Percentiles rank a stretch among this genome's conserved stretches.
These are phyloP conservation scores for Flaveria floridana DNA, from an alignment of 140 eudicot species.

Conservation along the genomic window DNA sequence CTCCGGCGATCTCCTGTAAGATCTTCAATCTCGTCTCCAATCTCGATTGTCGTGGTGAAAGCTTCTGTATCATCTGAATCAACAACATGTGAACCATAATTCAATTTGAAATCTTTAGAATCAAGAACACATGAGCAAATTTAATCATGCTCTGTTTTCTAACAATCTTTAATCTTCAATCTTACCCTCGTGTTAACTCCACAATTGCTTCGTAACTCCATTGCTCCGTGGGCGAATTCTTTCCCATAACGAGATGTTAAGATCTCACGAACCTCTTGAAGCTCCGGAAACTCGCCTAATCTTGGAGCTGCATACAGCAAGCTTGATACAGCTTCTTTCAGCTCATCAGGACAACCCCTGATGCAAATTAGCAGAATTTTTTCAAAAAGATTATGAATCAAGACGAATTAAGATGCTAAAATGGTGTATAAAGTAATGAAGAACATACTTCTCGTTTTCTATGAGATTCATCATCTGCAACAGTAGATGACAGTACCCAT, in stretches of 20 bases:
- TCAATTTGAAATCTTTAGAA: neutral
- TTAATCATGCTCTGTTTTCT: neutral
- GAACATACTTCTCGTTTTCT: constrained; percentile 37
- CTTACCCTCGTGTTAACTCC: constrained; percentile 68
- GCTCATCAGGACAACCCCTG: constrained; percentile 72
- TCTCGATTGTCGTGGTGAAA: constrained; percentile 47
- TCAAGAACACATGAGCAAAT: neutral
- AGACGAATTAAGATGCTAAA: neutral
- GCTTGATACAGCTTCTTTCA: constrained; percentile 70
- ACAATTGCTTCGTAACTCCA: constrained; percentile 64
- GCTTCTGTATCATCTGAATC: constrained; percentile 64
- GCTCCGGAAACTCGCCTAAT: constrained; percentile 90
- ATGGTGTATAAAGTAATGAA: neutral
- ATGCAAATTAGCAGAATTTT: neutral
- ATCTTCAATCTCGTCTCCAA: constrained; percentile 53
- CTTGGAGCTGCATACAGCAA: constrained; percentile 75
- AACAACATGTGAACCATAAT: neutral
- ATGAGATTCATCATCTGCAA: constrained; percentile 35
- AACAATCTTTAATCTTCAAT: too few relatives aligned
- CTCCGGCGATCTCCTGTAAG: constrained; percentile 58
- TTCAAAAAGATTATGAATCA: neutral
- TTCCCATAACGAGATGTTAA: constrained; percentile 64
- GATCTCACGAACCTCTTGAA: constrained; percentile 65
- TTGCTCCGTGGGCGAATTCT: constrained; percentile 64
- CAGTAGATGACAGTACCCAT: constrained; percentile 42